These are phyloP conservation scores for Rhodamnia argentea DNA, from an alignment of 345 rosid genomes.

Conservation along the genomic window DNA sequence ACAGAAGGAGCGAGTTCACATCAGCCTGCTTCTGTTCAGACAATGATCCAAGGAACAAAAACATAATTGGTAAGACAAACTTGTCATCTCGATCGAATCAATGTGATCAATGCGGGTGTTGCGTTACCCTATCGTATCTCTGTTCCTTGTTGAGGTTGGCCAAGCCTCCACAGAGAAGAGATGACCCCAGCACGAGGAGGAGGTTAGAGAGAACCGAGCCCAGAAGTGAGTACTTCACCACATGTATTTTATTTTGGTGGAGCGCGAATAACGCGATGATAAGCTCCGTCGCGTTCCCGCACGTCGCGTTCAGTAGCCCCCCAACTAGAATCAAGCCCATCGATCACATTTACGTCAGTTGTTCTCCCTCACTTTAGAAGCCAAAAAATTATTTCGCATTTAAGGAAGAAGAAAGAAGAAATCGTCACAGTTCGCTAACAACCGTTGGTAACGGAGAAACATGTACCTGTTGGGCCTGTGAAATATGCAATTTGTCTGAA, in stretches of 20 bases:
- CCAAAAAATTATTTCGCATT: not conserved
- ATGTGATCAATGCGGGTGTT: not conserved
- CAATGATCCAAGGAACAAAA: not conserved
- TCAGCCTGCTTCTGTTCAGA: conserved; percentile 71
- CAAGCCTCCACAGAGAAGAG: conserved; percentile 78
- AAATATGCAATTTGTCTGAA: conserved; percentile 82
- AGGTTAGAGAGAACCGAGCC: conserved; percentile 92
- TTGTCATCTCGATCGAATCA: not conserved
- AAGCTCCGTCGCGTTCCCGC: conserved; percentile 92
- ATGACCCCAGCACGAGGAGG: conserved; percentile 76
- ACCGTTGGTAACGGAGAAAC: not conserved
- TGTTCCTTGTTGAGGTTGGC: conserved; percentile 72
- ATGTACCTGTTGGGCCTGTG: conserved; percentile 89
- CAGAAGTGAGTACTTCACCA: conserved; percentile 70
- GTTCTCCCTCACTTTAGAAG: not conserved
- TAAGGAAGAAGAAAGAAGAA: not conserved
- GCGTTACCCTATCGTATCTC: conserved; percentile 63
- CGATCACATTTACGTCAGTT: not conserved
- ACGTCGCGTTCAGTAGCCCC: conserved; percentile 88
- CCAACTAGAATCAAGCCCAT: conserved; percentile 48
- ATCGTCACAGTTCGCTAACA: not conserved
- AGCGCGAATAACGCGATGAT: conserved; percentile 90
- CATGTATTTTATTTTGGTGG: conserved; percentile 49
- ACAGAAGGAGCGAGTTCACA: conserved; percentile 60
- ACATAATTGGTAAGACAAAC: not conserved